Evolutionary conservation across 345 rosid genomes (phyloP).

Genomic region (Rhizophora mangle): DNA sequence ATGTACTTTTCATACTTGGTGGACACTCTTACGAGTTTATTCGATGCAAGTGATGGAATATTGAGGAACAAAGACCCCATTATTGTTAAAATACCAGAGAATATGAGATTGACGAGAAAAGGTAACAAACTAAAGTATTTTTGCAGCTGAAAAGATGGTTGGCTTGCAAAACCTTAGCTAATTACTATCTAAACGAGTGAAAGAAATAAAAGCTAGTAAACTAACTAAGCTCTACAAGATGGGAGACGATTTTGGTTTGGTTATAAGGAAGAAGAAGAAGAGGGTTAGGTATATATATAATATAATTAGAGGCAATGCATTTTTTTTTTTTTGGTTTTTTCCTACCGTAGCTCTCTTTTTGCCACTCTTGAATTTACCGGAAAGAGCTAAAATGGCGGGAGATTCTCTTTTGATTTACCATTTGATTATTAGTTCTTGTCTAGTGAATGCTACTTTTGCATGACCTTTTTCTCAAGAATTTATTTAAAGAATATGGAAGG

Average conservation of each 20-base stretch:
- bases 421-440: slow-evolving; percentile 29
- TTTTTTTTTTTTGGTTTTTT: background rate
- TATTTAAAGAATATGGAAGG: background rate
- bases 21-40: slow-evolving; percentile 22
- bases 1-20: slow-evolving; percentile 24
- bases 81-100: slow-evolving; percentile 31
- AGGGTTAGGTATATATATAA: slow-evolving; percentile 33
- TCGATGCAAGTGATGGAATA: slow-evolving; percentile 39
- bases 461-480: background rate
- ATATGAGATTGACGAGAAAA: slow-evolving; percentile 24
- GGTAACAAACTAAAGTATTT: slow-evolving; percentile 19
- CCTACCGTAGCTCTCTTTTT: slow-evolving; percentile 37
- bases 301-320: background rate
- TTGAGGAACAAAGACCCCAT: slow-evolving; percentile 78
- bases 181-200: slow-evolving; percentile 20
- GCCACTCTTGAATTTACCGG: slow-evolving; percentile 25
- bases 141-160: slow-evolving; percentile 46
- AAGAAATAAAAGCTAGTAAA: slow-evolving; percentile 39
- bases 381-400: slow-evolving; percentile 14
- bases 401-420: slow-evolving; percentile 22
- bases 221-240: slow-evolving; percentile 40
- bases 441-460: background rate
- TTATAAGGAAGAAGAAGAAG: slow-evolving; percentile 40
- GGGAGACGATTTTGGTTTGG: slow-evolving; percentile 36
- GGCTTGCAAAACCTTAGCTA: slow-evolving; percentile 38